phyloP scores from a whole-genome alignment of 352 stramenopile genomes.

The Thalassiosira exigua region DNA sequence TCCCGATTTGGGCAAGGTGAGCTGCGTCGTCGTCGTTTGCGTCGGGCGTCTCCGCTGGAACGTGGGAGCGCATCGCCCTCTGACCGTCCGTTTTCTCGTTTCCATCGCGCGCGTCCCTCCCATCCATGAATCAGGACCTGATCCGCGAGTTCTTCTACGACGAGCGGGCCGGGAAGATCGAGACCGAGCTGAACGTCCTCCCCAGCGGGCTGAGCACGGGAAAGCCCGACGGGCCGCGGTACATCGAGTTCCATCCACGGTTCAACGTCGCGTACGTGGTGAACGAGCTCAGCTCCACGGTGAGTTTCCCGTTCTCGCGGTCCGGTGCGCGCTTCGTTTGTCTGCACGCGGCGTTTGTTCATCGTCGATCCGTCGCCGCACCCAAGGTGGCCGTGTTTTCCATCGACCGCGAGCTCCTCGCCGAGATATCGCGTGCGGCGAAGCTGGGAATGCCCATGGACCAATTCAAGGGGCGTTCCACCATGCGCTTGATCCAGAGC shows the following conservation, averaged over 20 bases:
- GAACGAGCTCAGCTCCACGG: slow-evolving; percentile 87
- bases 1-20: slow-evolving; percentile 65
- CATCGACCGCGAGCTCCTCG: slow-evolving; percentile 71
- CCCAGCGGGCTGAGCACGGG: slow-evolving; percentile 79
- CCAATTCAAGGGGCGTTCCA: slow-evolving; percentile 72
- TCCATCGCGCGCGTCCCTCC: too few relatives aligned
- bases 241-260: slow-evolving; percentile 86
- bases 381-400: slow-evolving; percentile 82
- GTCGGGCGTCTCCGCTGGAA: too few relatives aligned
- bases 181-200: slow-evolving; percentile 75
- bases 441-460: slow-evolving; percentile 74
- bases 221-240: slow-evolving; percentile 83
- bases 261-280: slow-evolving; percentile 86
- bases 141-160: slow-evolving; percentile 87
- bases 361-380: too few relatives aligned
- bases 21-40: too few relatives aligned
- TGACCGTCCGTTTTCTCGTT: too few relatives aligned
- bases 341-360: too few relatives aligned
- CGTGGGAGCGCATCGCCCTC: too few relatives aligned
- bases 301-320: slow-evolving; percentile 39
- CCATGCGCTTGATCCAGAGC: slow-evolving; percentile 82
- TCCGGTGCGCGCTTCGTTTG: too few relatives aligned
- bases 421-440: slow-evolving; percentile 72
- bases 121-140: slow-evolving; percentile 84
- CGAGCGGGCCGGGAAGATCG: slow-evolving; percentile 61